phyloP scores from a whole-genome alignment of 2,329 filamentous ascomycete genomes.

The Venturia effusa region DNA sequence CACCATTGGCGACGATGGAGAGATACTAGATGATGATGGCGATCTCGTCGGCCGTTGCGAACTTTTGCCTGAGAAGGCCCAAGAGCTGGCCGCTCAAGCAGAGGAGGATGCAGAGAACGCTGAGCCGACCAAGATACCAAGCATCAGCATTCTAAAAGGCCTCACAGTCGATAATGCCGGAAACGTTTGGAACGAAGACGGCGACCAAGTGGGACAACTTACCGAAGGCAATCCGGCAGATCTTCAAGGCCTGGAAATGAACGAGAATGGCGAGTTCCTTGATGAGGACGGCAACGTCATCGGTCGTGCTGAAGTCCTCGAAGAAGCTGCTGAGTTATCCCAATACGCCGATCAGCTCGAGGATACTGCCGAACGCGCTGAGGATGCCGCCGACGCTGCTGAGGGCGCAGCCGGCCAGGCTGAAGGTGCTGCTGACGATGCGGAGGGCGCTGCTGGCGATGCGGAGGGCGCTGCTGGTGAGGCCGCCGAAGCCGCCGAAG shows the following conservation, averaged over 20 bases:
- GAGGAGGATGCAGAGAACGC: constrained; percentile 23
- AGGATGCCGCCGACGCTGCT: constrained; percentile 19
- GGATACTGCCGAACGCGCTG: constrained; percentile 19
- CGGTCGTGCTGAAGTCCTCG: constrained; percentile 40
- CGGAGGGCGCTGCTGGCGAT: constrained; percentile 19
- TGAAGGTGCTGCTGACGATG: constrained; percentile 21
- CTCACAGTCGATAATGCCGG: constrained; percentile 36
- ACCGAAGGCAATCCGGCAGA: constrained; percentile 37
- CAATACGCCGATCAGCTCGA: constrained; percentile 22
- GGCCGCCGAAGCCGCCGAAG: constrained; percentile 14
- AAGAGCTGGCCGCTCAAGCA: constrained; percentile 30
- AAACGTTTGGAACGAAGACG: constrained; percentile 39
- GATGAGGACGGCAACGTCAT: constrained; percentile 43
- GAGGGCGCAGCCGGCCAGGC: constrained; percentile 19
- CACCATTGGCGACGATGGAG: constrained; percentile 41
- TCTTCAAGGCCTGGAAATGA: constrained; percentile 38
- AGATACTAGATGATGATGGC: constrained; percentile 45
- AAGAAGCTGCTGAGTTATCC: constrained; percentile 31
- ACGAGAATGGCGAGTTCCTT: constrained; percentile 44
- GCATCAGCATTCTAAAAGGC: constrained; percentile 35
- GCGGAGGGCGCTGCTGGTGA: constrained; percentile 20
- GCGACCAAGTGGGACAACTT: constrained; percentile 38
- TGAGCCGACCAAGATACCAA: constrained; percentile 29
- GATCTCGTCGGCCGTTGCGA: constrained; percentile 44
- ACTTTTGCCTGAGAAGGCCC: constrained; percentile 33